Conservation (phyloP, 2,329 filamentous ascomycete species). For the Bipolaris sorokiniana region DNA sequence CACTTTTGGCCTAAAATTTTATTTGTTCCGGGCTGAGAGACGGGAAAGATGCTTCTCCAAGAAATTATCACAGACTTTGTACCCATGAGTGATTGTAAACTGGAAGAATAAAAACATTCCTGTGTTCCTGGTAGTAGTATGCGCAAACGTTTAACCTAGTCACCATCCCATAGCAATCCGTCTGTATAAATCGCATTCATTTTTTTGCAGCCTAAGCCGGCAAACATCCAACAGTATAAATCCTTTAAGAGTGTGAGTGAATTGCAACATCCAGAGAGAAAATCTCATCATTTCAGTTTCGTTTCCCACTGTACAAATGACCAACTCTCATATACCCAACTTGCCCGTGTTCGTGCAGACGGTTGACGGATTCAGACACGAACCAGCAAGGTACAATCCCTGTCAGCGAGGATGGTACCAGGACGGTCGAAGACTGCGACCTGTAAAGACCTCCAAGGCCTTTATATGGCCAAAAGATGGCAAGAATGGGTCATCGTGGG, state of each 20-base stretch:
- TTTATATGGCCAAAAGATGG: conserved; percentile 56
- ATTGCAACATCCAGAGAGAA: background rate
- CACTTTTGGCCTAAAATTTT: no score
- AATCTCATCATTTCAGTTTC: background rate
- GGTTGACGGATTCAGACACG: conserved; percentile 18
- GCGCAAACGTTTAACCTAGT: conserved; percentile 16
- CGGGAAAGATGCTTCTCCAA: background rate
- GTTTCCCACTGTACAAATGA: conserved; percentile 1
- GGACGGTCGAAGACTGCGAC: conserved; percentile 23
- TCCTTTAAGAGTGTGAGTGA: background rate
- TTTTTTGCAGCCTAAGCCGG: background rate
- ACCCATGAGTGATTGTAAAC: background rate
- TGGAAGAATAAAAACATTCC: background rate
- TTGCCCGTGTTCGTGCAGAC: conserved; percentile 5
- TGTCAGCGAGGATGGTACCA: conserved; percentile 35
- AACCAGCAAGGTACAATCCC: conserved; percentile 31
- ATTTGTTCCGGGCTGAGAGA: background rate
- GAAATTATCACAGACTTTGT: background rate
- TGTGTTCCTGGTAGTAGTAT: background rate
- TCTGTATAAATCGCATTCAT: background rate
- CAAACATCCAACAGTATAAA: conserved; percentile 8
- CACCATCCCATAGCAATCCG: background rate
- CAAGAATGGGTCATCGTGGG: conserved; percentile 43
- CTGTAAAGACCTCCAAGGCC: conserved; percentile 47
- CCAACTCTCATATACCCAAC: background rate